Evolutionary conservation across 495 filamentous ascomycete genomes (phyloP), one percentile per base, ranked within the genome.

Genomic region (Hyaloscypha bicolor): DNA sequence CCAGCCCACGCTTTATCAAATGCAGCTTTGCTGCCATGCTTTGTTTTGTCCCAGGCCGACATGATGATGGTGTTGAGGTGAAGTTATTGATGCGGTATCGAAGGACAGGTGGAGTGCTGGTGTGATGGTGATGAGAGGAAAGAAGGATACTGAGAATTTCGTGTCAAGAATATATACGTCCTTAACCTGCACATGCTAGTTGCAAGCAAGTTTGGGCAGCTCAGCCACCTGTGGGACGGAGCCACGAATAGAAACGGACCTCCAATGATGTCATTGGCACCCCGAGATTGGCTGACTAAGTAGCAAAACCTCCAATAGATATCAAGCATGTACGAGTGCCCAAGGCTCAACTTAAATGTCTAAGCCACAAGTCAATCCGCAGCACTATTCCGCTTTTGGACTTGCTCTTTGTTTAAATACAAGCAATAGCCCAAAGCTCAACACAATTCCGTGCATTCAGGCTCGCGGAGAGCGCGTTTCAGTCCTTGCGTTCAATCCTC

Each of bases 1-100:
- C 68, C 74, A 22, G 73, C 71, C 72, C 77, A 85, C 9, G 76
- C 64, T 65, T 80, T 81, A 71, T 82, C 81, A 70, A 83, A 80
- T 58, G 76, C 77, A 9, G 74, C 75, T 72, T 83, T 84, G 9
- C 74, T 57, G 51, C 73, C 71, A 16, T 74, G 72, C 71, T 79
- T 80, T 33, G 81, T 78, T 67, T 75, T 67, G 25, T 64, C 65
- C 37, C 58, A 62, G n/a, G 58, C 59, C 12, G 63, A 70, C 29
- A 32, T 53, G 42, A 19, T 48, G 9, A 11, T 48, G 42, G 4
- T 1, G 9, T 48, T 48, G 42, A 14, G 1, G 42, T 14, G 16
- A 19, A 19, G 11, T 12, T 4, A 25, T 25, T 2, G 25, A 25
- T 25, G 25, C 25, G 25, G 25, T 6, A 6, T 37, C 6, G 35